A percentile compares a stretch with the other conserved stretches of the same genome.
Evolutionary conservation across 352 stramenopile genomes (phyloP).

Genomic region (Poterioochromonas sp.): DNA sequence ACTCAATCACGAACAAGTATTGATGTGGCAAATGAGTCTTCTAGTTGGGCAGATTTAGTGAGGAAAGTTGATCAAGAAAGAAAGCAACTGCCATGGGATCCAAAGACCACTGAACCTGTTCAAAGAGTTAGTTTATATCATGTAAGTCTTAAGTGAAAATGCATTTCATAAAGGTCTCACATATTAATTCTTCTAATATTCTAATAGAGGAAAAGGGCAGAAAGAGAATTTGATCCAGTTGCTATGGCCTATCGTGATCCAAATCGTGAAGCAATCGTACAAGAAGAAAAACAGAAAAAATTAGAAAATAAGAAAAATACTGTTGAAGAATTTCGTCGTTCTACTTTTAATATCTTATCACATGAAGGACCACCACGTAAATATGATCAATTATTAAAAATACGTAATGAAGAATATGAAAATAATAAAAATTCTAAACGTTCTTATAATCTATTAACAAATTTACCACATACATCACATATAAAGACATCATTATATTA

Average conservation of each 20-base stretch:
- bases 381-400: background rate
- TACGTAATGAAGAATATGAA: background rate
- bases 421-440: background rate
- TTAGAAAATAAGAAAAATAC: background rate
- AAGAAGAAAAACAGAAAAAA: background rate
- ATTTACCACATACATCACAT: background rate
- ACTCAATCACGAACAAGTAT: no score
- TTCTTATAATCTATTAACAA: background rate
- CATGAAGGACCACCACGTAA: background rate
- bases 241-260: conserved; percentile 5
- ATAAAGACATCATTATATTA: background rate
- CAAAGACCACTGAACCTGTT: background rate
- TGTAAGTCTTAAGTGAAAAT: background rate
- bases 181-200: background rate
- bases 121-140: background rate
- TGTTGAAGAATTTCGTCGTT: background rate
- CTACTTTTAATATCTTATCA: conserved; percentile 19
- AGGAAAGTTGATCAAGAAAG: background rate
- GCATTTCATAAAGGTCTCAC: background rate
- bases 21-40: background rate
- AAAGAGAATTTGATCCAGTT: conserved; percentile 29
- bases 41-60: conserved; percentile 6
- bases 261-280: background rate
- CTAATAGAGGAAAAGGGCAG: background rate
- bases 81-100: conserved; percentile 23